Evolutionary conservation across 371 early-diverging fungal genomes (phyloP).

Genomic region (Mortierella sp.): DNA sequence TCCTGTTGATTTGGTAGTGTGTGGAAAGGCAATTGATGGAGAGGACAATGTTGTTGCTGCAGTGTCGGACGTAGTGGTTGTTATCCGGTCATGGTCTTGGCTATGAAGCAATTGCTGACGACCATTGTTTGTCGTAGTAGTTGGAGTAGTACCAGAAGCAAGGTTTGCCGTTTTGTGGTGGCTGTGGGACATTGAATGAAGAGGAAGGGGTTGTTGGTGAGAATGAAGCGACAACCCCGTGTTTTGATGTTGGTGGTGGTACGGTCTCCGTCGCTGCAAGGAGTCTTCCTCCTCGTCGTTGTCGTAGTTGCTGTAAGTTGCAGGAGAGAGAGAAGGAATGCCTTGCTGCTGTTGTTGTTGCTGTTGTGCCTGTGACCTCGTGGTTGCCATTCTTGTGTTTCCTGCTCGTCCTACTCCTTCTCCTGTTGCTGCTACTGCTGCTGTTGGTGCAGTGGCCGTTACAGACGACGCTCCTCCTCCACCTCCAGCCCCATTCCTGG

Average conservation of each 20-base stretch:
- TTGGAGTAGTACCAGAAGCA: background rate
- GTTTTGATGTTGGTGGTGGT: background rate
- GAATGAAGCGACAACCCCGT: background rate
- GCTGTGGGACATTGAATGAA: background rate
- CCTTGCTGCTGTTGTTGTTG: background rate
- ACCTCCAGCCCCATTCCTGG: no score
- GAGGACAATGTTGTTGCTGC: background rate
- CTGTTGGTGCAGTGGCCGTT: background rate
- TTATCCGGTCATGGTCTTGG: constrained; percentile 12
- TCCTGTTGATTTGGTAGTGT: background rate
- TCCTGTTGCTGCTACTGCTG: background rate
- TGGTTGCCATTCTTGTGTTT: background rate
- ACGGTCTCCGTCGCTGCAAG: background rate
- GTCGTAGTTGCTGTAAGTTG: background rate
- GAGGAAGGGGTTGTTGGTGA: background rate
- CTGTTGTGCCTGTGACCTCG: constrained; percentile 12
- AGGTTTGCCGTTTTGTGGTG: background rate
- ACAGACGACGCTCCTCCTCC: background rate
- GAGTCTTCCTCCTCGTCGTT: background rate
- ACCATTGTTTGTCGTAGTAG: background rate
- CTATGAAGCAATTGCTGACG: background rate
- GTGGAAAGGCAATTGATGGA: background rate
- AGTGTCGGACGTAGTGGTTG: background rate
- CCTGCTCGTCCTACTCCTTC: background rate
- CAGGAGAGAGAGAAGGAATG: background rate